A percentile compares a stretch with the other conserved stretches of the same genome.
phyloP scores from a whole-genome alignment of 2,329 filamentous ascomycete species.

The Colletotrichum tanaceti region DNA sequence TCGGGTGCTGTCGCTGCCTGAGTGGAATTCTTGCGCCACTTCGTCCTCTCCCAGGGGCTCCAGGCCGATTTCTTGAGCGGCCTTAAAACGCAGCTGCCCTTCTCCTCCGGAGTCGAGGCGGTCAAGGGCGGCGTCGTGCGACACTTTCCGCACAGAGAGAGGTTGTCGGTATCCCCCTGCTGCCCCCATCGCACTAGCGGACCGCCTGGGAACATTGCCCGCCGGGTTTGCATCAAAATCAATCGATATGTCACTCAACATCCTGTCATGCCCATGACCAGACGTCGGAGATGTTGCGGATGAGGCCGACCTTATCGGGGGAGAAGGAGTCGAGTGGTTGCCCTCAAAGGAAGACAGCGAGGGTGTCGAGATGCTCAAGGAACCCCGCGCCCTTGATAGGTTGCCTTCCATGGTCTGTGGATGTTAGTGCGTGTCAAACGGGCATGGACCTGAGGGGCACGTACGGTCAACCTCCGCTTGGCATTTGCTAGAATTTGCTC shows the following conservation, averaged over 20 bases:
- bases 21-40: slow-evolving; percentile 46
- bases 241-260: slow-evolving; percentile 64
- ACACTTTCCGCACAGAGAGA: slow-evolving; percentile 56
- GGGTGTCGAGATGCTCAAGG: slow-evolving; percentile 62
- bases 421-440: slow-evolving; percentile 43
- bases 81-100: slow-evolving; percentile 51
- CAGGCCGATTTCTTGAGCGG: slow-evolving; percentile 58
- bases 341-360: slow-evolving; percentile 54
- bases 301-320: slow-evolving; percentile 54
- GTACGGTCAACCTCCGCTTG: slow-evolving; percentile 86
- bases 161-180: slow-evolving; percentile 69
- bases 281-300: slow-evolving; percentile 43
- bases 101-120: slow-evolving; percentile 53
- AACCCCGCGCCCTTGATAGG: slow-evolving; percentile 79
- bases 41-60: slow-evolving; percentile 68
- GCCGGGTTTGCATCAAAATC: slow-evolving; percentile 48
- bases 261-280: slow-evolving; percentile 65
- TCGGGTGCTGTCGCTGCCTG: slow-evolving; percentile 49
- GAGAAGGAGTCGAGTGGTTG: slow-evolving; percentile 65
- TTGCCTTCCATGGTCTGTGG: slow-evolving; percentile 92
- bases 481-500: slow-evolving; percentile 94
- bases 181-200: slow-evolving; percentile 72
- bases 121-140: slow-evolving; percentile 56
- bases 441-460: slow-evolving; percentile 46
- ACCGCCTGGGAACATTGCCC: slow-evolving; percentile 60